Evolutionary conservation across 768 basidiomycete species (phyloP).

Genomic region (Terana coerulea): DNA sequence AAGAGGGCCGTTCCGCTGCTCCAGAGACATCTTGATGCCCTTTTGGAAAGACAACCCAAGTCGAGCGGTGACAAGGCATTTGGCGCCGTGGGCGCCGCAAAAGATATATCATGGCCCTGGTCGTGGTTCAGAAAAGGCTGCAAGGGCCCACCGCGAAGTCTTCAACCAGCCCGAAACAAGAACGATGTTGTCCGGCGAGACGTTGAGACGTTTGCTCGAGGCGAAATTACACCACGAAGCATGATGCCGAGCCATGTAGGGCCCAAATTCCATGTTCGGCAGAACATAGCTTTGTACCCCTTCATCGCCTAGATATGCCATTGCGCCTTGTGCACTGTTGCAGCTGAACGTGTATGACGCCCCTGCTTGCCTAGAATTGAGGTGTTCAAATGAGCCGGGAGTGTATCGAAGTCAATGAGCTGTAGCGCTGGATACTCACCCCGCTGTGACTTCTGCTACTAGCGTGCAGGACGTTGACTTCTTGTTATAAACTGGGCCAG

Average conservation of each 20-base stretch:
- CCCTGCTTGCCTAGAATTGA: background rate
- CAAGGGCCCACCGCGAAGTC: background rate
- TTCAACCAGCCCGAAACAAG: slow-evolving; percentile 1
- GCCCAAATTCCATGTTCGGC: background rate
- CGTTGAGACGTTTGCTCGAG: background rate
- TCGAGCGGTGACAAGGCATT: background rate
- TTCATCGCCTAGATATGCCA: background rate
- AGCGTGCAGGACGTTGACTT: background rate
- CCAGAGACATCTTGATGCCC: background rate
- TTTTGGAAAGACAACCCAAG: background rate
- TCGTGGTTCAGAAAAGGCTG: background rate
- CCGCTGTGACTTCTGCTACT: background rate
- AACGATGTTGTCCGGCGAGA: background rate
- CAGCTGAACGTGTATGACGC: slow-evolving; percentile 1
- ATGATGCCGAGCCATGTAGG: background rate
- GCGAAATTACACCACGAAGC: background rate
- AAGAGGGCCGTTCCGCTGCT: background rate
- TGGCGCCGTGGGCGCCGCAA: background rate
- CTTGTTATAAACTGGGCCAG: background rate
- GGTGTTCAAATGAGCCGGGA: background rate
- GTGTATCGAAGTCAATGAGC: background rate
- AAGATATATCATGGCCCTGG: background rate
- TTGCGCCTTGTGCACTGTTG: background rate
- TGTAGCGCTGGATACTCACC: background rate
- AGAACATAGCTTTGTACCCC: background rate